Base-by-base conservation (phyloP, 139 green algal genomes). In the Pseudopediastrum boryanum region DNA sequence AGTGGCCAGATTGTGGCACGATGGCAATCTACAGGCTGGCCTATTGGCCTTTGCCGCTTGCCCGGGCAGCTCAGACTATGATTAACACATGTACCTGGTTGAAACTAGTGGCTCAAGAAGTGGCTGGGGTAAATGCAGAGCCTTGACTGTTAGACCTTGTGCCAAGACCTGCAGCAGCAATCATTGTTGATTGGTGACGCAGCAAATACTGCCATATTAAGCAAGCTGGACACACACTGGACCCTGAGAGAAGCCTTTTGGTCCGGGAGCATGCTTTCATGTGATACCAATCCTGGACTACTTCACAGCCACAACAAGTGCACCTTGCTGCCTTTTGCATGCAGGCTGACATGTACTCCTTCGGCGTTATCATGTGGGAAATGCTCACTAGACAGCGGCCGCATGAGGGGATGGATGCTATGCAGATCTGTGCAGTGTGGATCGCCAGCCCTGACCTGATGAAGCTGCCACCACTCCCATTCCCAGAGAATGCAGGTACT, bases 291-390 rank as follows among this genome's bases (percentile, higher is more conserved):
- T 19, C 21, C 2, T 36, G 25, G 33, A 7, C 54, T 68, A n/a
- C 16, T 25, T 29, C 25, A n/a, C 36, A 36, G 65, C 2, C 10
- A n/a, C n/a, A n/a, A n/a, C n/a, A n/a, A n/a, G n/a, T 73, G 65
- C 39, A 54, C 39, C 31, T 13, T 41, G 9, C 59, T 68, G 19
- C 21, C 8, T 39, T 29, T 31, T 29, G 38, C 38, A 38, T 13
- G 7, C 42, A 79, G 74, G 74, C 74, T 38, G 74, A 80, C 21
- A 62, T 93, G 27, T 93, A 89, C 72, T 88, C 83, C 33, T 89
- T 92, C 75, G 89, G 89, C 12, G 85, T 93, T 2, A 91, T 77
- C 12, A 59, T 92, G 41, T 93, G 89, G 89, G 85, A 93, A 79
- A 82, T 89, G 4, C 44, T 91, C 29, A 75, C 86, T 71, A 76